A percentile compares a stretch with the other conserved stretches of the same genome.
These are phyloP conservation scores for Westerdykella ornata DNA, from an alignment of 2,329 filamentous ascomycete species.

Conservation along the genomic window DNA sequence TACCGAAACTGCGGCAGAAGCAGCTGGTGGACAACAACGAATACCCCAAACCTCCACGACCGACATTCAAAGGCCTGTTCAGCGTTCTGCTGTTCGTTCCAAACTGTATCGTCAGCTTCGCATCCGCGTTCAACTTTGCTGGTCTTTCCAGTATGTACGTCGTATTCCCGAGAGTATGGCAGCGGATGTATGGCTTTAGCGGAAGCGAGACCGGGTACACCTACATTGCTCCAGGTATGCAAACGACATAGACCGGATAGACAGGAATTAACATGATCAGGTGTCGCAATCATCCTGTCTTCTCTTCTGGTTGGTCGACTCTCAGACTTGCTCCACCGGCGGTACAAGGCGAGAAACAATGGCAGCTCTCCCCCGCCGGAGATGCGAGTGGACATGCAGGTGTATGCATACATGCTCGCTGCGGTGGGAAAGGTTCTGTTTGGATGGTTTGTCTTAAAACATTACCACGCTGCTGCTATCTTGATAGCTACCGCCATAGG, in stretches of 20 bases:
- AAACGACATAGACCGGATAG: neutral
- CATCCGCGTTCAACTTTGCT: slow-evolving; percentile 23
- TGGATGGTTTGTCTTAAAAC: slow-evolving; percentile 37
- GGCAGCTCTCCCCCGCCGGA: slow-evolving; percentile 33
- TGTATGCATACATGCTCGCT: slow-evolving; percentile 37
- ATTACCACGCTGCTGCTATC: slow-evolving; percentile 12
- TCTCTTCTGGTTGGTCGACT: slow-evolving; percentile 36
- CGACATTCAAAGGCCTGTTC: slow-evolving; percentile 19
- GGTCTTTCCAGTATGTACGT: slow-evolving; percentile 25
- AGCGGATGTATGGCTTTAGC: slow-evolving; percentile 31
- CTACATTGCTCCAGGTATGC: slow-evolving; percentile 30
- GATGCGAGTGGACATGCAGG: slow-evolving; percentile 37
- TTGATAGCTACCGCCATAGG: slow-evolving; percentile 28
- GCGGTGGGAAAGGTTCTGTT: slow-evolving; percentile 38
- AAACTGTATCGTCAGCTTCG: slow-evolving; percentile 26
- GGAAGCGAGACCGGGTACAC: slow-evolving; percentile 32
- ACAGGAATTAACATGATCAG: neutral
- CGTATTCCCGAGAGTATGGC: slow-evolving; percentile 20
- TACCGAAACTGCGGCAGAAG: slow-evolving; percentile 8
- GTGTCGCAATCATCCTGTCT: slow-evolving; percentile 29
- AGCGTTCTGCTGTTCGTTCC: slow-evolving; percentile 23
- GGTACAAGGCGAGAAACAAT: slow-evolving; percentile 17
- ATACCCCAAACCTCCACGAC: slow-evolving; percentile 18
- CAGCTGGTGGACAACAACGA: slow-evolving; percentile 10
- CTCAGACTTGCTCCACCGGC: slow-evolving; percentile 35